Evolutionary conservation across 441 rosid species (phyloP), one percentile per base, ranked within the genome.

Genomic region (Francoa sonchifolia): DNA sequence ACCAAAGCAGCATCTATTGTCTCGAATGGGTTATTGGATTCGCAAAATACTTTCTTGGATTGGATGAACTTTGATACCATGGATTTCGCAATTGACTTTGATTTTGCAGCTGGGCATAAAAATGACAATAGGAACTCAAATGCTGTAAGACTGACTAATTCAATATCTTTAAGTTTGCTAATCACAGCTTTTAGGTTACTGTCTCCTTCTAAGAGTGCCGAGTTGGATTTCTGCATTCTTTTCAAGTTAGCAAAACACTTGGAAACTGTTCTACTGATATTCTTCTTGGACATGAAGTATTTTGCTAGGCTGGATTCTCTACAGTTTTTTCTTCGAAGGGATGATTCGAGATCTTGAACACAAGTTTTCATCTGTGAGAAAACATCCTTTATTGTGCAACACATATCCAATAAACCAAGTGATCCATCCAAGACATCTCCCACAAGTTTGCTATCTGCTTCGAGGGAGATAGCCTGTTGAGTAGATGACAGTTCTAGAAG

Each of bases 361-460:
- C 37, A 10, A 32, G 58, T 73, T 9, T 50, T 68, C 0, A 52
- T 50, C 8, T 54, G 65, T 12, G 48, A 10, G 49, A 68, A 27
- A 16, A 58, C 52, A 58, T 75, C 73, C 33, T 48, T 69, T 1
- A 62, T 47, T n/a, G 40, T 6, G 45, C 53, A 38, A 11, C 70
- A 71, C 5, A 57, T 14, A 33, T 75, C 70, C 51, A 66, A 49
- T 36, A 66, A 8, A 40, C 61, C 23, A 1, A 68, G 58, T 18
- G 73, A 71, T 35, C 54, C 66, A 19, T 71, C 62, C 25, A 63
- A 37, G 7, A 67, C 2, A 13, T 55, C 67, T 6, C 72, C 57
- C 2, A 49, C 50, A 10, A 12, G 43, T 39, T 63, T 56, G 25
- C 23, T 7, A 0, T 48, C 12, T 8, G 31, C 35, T 0, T 58